Evolutionary conservation across 371 early-diverging fungal genomes (phyloP), one percentile per base, ranked within the genome.

Genomic region (Thermomucor indicae-seudaticae): DNA sequence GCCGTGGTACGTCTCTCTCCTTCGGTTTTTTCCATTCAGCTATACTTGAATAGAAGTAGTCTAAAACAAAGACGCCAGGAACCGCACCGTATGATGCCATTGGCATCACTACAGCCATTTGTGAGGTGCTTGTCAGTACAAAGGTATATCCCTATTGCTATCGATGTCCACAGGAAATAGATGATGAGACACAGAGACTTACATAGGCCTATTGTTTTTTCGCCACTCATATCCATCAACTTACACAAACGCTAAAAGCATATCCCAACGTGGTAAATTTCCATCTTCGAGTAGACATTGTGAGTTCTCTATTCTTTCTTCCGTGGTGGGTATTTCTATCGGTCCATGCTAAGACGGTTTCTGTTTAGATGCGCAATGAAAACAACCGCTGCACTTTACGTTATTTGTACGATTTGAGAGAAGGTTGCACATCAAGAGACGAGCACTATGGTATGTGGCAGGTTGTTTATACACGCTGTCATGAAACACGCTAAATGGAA

Each of bases 41-140:
- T 17, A 40, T 12, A 1, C 24, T 17, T 28, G 51, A 1, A 1
- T 17, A 20, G 27, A 24, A 49, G 7, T 35, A 30, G 16, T 25
- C 7, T 1, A 30, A 28, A 0, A 37, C 16, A 11, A 0, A 19
- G 17, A 19, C 20, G 47, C 4, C 19, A 84, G 87, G 83, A 7
- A 93, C 95, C 12, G 87, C 90, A 1, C 86, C 84, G 5, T 59
- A 62, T 14, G 72, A 97, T 74, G 98, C 94, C 2, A 53, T 91
- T 2, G 87, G 88, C 4, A 82, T 96, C 8, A 76, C 93, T 6
- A 79, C 75, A 51, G 91, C 94, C 17, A 79, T 93, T 6, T 81
- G 80, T 40, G 95, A 96, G 55, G 75, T 81, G 8, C 62, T 95
- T 20, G 65, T 86, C 3, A 58, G 68, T 12, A 67, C 70, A 37